Evolutionary conservation across 306 rosid species (phyloP).

Genomic region (Pyrus pyrifolia): DNA sequence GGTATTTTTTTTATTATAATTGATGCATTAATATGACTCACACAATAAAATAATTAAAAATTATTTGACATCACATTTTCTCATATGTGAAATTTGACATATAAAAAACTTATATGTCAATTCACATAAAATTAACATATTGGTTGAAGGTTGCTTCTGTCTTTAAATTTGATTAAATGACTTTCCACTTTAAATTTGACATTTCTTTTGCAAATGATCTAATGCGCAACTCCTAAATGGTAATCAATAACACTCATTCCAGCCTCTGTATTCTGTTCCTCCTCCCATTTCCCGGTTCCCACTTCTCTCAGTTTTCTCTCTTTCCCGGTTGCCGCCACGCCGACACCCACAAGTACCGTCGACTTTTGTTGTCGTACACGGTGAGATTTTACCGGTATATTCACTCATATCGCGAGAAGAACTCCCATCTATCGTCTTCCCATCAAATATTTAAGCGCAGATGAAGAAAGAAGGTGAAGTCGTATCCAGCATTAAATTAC

Average conservation of each 20-base stretch:
- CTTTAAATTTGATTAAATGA: too few species aligned
- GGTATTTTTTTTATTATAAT: too few species aligned
- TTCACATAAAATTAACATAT: too few species aligned
- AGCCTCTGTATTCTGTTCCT: not conserved
- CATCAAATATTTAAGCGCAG: not conserved
- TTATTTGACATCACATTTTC: too few species aligned
- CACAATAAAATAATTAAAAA: too few species aligned
- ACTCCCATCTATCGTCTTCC: not conserved
- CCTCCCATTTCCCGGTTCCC: not conserved
- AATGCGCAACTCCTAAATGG: too few species aligned
- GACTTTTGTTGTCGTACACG: not conserved
- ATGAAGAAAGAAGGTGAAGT: not conserved
- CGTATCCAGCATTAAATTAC: conserved; percentile 14
- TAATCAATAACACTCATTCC: not conserved
- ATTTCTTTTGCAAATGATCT: too few species aligned
- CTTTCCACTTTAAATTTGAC: too few species aligned
- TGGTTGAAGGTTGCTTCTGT: accelerated
- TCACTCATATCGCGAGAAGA: not conserved
- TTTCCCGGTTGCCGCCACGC: not conserved
- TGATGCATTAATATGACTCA: too few species aligned
- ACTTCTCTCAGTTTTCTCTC: not conserved
- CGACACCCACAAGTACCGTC: not conserved
- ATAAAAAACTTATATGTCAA: too few species aligned
- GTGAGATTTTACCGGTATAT: not conserved
- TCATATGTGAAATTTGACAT: too few species aligned